Conservation (phyloP, 164 flowering plant species). For the Umbellularia californica region DNA sequence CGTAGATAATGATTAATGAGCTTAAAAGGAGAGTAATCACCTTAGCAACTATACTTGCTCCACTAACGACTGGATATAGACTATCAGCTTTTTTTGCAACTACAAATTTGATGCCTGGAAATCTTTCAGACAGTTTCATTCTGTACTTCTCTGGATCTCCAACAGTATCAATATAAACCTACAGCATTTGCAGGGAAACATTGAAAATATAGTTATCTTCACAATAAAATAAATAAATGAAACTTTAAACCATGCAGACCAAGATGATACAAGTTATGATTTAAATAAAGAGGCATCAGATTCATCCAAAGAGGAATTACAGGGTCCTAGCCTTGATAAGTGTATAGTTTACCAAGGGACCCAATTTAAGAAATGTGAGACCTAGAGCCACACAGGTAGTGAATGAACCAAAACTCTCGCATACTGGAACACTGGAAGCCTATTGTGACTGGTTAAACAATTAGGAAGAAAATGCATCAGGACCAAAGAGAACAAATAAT, state of each 20-base stretch:
- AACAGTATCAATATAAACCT: conserved; percentile 95
- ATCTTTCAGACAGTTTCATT: conserved; percentile 59
- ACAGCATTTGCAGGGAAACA: conserved; percentile 17
- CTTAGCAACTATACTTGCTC: conserved; percentile 97
- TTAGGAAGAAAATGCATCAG: not conserved
- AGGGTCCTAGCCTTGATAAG: not conserved
- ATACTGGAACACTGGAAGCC: not conserved
- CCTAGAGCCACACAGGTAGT: not conserved
- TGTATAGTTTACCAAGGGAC: not conserved
- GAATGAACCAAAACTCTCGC: not conserved
- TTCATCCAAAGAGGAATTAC: not conserved
- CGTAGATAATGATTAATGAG: not conserved
- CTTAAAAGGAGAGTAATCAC: conserved; percentile 26
- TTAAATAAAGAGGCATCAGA: not conserved
- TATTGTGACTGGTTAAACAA: not conserved
- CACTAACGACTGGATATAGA: conserved; percentile 94
- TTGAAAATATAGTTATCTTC: not conserved
- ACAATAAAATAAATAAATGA: not conserved
- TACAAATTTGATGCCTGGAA: conserved; percentile 73
- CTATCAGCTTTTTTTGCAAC: conserved; percentile 98
- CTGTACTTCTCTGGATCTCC: conserved; percentile 90
- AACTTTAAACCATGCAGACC: not conserved
- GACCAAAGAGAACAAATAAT: too few relatives aligned
- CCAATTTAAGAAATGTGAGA: not conserved
- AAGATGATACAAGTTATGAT: not conserved